Percentiles rank a stretch among this genome's conserved stretches.
phyloP scores from a whole-genome alignment of 2,329 filamentous ascomycete species.

The Helicocarpus griseus region DNA sequence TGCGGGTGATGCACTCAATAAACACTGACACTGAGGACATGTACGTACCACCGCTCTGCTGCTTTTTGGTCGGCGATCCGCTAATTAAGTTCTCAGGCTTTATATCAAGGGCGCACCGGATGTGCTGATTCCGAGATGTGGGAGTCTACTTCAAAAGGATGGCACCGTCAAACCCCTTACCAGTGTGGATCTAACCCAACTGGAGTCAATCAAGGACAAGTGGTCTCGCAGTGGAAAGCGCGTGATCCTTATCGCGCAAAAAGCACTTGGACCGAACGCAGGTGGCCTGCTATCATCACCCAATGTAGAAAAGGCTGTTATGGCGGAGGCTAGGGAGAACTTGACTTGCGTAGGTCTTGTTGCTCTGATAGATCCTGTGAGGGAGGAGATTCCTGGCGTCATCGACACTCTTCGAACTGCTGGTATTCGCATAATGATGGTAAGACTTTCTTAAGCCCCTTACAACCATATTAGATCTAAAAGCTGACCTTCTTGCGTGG shows the following conservation, averaged over 20 bases:
- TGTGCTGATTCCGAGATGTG: slow-evolving; percentile 57
- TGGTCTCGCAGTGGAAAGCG: slow-evolving; percentile 62
- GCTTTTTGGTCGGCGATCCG: not conserved
- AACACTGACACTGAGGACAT: slow-evolving; percentile 24
- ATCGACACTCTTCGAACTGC: slow-evolving; percentile 56
- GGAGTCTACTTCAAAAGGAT: slow-evolving; percentile 45
- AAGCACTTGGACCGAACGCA: slow-evolving; percentile 43
- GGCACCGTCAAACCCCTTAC: slow-evolving; percentile 47
- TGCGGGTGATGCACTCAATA: slow-evolving; percentile 46
- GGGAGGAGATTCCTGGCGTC: slow-evolving; percentile 50
- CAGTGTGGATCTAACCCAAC: slow-evolving; percentile 30
- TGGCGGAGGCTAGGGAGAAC: slow-evolving; percentile 40
- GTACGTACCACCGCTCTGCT: slow-evolving; percentile 17
- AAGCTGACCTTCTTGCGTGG: not conserved
- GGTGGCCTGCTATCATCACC: slow-evolving; percentile 39
- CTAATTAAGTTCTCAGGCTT: slow-evolving; percentile 30
- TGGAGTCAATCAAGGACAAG: slow-evolving; percentile 54
- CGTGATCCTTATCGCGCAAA: slow-evolving; percentile 57
- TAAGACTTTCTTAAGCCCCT: slow-evolving; percentile 18
- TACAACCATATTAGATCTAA: not conserved
- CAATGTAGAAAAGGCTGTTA: slow-evolving; percentile 47
- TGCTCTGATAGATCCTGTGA: slow-evolving; percentile 51
- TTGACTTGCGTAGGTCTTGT: slow-evolving; percentile 48
- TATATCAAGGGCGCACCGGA: slow-evolving; percentile 73
- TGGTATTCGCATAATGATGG: slow-evolving; percentile 70